Base-by-base conservation (phyloP, 2,329 filamentous ascomycete species). In the Colletotrichum agaves region DNA sequence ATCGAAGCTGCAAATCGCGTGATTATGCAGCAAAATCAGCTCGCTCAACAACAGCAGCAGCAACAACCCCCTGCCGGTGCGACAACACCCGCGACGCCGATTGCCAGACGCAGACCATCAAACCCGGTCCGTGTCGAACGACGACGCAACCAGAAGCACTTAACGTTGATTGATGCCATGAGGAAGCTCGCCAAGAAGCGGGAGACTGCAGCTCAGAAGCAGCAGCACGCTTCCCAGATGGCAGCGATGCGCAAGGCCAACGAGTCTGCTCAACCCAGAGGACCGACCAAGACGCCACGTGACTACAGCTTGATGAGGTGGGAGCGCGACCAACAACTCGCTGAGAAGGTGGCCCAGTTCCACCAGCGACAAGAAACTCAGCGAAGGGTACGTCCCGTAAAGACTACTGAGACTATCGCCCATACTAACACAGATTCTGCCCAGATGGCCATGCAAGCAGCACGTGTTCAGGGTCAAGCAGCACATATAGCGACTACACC, bases 131-230 rank as follows among this genome's bases (percentile, higher is more conserved):
- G 93, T 58, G 95, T 99, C 5, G 95, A 98, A 75, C 89, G 94
- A 69, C 89, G 94, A 63, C 90, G 93, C 71, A 93, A 93, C 71
- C 92, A 94, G 70, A 93, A 94, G 75, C 93, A 98, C 75, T 83
- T 98, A 64, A 92, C 92, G 50, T 85, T 98, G 74, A 90, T 99
- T 72, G 95, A 98, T 79, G 93, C 93, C 3, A 98, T 98, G 93
- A 89, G 94, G 46, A 99, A 98, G 77, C 79, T 97, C 53, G 94
- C 94, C 1, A 97, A 97, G 84, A 98, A 98, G 80, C 89, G 95
- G 27, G 96, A 99, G 80, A 91, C 92, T 11, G 86, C 88, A 27
- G 83, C 89, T 31, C 93, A 96, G 76, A 98, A 98, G 82, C 93
- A 96, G 76, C 92, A 95, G 75, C 93, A 98, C 76, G 87, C 89